Conservation (phyloP, 208 protist species). For the Strigomonas galati region DNA sequence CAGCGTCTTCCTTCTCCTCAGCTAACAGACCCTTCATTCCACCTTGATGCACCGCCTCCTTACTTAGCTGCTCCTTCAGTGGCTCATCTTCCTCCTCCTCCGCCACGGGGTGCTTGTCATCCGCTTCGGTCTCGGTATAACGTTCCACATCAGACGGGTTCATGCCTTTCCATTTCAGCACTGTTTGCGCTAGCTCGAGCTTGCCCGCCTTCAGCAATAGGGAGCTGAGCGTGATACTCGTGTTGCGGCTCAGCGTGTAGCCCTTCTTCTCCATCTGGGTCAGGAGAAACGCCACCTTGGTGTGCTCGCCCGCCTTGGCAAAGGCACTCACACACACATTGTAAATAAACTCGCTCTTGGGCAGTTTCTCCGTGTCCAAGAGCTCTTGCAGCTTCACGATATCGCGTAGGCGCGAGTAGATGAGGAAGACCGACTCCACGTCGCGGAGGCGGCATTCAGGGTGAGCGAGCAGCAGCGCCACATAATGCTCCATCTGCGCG, state of each 20-base stretch:
- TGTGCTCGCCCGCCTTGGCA: constrained; percentile 81
- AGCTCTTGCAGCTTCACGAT: constrained; percentile 81
- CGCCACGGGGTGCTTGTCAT: not conserved
- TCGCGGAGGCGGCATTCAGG: constrained; percentile 70
- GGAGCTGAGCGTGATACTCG: constrained; percentile 84
- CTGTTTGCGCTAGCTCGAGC: constrained; percentile 78
- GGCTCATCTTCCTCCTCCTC: not conserved
- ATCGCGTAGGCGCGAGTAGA: constrained; percentile 81
- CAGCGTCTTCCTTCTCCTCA: constrained; percentile 12
- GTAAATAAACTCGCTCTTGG: constrained; percentile 76
- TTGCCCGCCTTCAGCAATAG: constrained; percentile 88
- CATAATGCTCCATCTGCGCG: constrained; percentile 75
- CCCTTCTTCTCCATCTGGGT: constrained; percentile 76
- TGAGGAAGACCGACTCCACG: constrained; percentile 79
- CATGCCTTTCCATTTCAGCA: constrained; percentile 83
- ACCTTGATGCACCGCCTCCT: constrained; percentile 1
- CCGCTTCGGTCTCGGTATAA: not conserved
- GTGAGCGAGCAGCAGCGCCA: constrained; percentile 67
- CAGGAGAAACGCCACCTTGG: constrained; percentile 75
- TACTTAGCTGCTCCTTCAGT: constrained; percentile 3
- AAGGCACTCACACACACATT: constrained; percentile 84
- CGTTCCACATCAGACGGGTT: constrained; percentile 9
- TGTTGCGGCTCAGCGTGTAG: constrained; percentile 67
- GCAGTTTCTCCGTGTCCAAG: constrained; percentile 59
- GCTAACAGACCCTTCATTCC: not conserved